These are phyloP conservation scores for Penicillium flavigenum DNA, from an alignment of 495 filamentous ascomycete genomes.

Conservation along the genomic window DNA sequence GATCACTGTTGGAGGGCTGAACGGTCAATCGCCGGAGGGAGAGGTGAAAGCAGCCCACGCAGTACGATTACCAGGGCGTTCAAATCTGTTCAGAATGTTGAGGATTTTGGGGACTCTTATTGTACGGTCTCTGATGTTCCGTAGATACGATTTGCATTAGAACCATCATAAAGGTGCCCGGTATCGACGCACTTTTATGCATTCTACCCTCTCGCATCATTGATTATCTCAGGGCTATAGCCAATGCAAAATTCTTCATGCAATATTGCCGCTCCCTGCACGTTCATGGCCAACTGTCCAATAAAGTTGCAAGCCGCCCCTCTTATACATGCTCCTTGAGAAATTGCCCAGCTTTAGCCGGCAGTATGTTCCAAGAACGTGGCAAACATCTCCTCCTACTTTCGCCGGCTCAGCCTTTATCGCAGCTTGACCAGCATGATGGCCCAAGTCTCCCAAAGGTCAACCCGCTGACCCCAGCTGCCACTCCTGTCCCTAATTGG, in stretches of 20 bases:
- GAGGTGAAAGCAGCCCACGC: neutral
- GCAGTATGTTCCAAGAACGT: neutral
- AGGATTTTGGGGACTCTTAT: neutral
- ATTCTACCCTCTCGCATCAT: too few species aligned
- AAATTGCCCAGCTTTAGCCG: neutral
- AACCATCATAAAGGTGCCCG: too few species aligned
- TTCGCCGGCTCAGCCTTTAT: neutral
- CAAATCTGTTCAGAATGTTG: neutral
- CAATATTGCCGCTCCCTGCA: too few species aligned
- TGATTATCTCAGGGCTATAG: too few species aligned
- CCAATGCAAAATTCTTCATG: too few species aligned
- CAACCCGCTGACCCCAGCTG: neutral
- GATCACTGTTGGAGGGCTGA: constrained; percentile 2
- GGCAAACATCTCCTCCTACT: neutral
- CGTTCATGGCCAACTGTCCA: too few species aligned
- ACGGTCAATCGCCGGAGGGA: neutral
- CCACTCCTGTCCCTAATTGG: neutral
- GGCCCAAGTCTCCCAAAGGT: neutral
- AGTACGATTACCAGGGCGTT: neutral
- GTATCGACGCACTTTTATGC: too few species aligned
- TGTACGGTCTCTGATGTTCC: neutral
- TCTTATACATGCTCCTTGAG: too few species aligned
- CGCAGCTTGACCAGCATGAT: neutral
- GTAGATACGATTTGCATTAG: too few species aligned
- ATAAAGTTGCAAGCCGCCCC: too few species aligned